A percentile compares a stretch with the other conserved stretches of the same genome.
These are phyloP conservation scores for Hypoxylon rubiginosum DNA, from an alignment of 2,329 filamentous ascomycete genomes.

Conservation along the genomic window DNA sequence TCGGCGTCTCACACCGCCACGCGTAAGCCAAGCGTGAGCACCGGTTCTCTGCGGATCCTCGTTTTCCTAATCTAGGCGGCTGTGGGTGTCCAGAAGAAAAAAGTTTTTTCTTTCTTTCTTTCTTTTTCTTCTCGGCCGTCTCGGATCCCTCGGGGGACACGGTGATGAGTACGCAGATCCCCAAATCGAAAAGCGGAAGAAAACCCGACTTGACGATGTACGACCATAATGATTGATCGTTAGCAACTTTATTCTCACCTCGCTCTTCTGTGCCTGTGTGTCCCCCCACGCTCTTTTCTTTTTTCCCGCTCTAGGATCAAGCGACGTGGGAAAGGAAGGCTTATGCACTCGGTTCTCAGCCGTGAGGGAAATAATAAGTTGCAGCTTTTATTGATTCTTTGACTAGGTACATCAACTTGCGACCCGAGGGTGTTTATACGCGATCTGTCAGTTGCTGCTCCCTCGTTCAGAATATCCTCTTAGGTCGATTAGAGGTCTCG, in stretches of 20 bases:
- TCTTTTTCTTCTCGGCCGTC: background rate
- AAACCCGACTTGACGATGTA: background rate
- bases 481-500: background rate
- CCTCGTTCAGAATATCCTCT: background rate
- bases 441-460: background rate
- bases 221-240: background rate
- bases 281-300: background rate
- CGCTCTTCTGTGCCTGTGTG: background rate
- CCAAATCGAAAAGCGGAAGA: background rate
- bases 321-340: background rate
- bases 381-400: background rate
- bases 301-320: background rate
- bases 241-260: background rate
- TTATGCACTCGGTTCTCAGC: background rate
- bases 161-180: background rate
- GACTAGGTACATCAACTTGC: background rate
- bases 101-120: background rate
- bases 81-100: background rate
- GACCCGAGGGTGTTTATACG: no score
- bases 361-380: background rate
- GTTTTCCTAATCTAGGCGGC: background rate
- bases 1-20: slow-evolving; percentile 1
- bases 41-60: background rate
- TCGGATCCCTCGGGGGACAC: background rate
- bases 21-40: slow-evolving; percentile 1